phyloP scores from a whole-genome alignment of 495 filamentous ascomycete species.

The Aspergillus indologenus region DNA sequence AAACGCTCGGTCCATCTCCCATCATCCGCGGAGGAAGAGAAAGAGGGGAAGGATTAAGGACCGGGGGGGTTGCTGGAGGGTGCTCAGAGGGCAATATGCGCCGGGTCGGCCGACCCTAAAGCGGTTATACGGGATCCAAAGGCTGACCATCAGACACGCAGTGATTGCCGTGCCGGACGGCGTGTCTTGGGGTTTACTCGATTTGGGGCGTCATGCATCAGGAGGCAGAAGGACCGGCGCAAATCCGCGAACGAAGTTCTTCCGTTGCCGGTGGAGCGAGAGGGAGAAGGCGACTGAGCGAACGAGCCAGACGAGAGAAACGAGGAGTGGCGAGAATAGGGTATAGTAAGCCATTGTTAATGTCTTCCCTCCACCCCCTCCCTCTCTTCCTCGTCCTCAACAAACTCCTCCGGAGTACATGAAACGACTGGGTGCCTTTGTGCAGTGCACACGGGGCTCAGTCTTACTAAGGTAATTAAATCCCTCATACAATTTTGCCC shows the following conservation, averaged over 20 bases:
- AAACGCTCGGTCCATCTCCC: neutral
- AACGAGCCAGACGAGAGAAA: neutral
- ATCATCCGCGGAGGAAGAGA: neutral
- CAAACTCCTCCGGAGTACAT: neutral
- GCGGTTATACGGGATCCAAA: neutral
- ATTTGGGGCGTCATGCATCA: conserved; percentile 19
- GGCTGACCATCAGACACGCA: conserved; percentile 6
- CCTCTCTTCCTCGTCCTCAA: neutral
- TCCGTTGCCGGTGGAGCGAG: conserved; percentile 4
- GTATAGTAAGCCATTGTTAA: neutral
- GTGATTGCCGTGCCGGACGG: conserved; percentile 1
- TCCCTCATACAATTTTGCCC: conserved; percentile 20
- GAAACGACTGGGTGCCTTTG: neutral
- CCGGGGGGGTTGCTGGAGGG: too few species aligned
- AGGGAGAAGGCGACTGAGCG: neutral
- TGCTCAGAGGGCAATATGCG: conserved; percentile 1
- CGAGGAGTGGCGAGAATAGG: neutral
- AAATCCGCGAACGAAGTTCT: conserved; percentile 11
- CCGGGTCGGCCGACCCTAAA: conserved; percentile 4
- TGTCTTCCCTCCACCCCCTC: neutral
- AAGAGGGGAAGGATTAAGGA: neutral
- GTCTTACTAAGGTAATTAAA: conserved; percentile 11
- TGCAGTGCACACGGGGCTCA: neutral
- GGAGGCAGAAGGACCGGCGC: conserved; percentile 9
- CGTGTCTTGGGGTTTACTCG: conserved; percentile 16